Base-by-base conservation (phyloP, 2,329 filamentous ascomycete species). In the Epichloe bromicola region DNA sequence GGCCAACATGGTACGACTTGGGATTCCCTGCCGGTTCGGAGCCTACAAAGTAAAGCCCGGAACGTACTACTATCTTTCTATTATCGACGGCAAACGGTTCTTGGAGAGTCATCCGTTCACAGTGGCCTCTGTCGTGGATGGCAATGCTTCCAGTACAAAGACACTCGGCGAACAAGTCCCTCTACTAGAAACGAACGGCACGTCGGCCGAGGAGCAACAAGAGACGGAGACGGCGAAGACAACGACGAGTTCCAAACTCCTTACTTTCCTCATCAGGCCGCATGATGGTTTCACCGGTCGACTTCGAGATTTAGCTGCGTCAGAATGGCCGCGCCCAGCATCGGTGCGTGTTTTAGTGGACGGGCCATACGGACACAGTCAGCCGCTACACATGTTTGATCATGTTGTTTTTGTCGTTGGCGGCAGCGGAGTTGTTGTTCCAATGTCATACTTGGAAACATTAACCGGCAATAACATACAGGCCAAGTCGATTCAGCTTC, bases 61-160 rank as follows among this genome's bases (percentile, higher is more conserved):
- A 0, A 73, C 69, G 0, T 74, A 66, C 55, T 75, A 71, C 55
- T 75, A 72, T 50, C 55, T 75, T 1, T 68, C 70, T 46, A 60
- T 72, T 6, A 63, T 74, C 4, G 63, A 69, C 46, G 65, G 65
- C 20, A 51, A 60, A 12, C 58, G 63, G 1, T 67, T 66, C 48
- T 76, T 73, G 74, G 71, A 76, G 52, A 74, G 70, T 52, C 74
- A 76, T 43, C 74, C 74, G 0, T 76, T 76, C 48, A 75, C 73
- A 0, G 67, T 75, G 11, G 70, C 70, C 1, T 61, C 60, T 8
- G 56, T 65, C 2, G 41, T 51, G 3, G 56, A 60, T 36, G 48
- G 56, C 26, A 51, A 50, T 1, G 26, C 58, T 10, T 47, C 37
- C 0, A 43, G 15, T 15, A 23, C 15, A 3, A 50, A 65, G 19